Percentiles rank a stretch among this genome's conserved stretches.
Evolutionary conservation across 1,284 basidiomycete species (phyloP).

Genomic region (Phaffia rhodozyma): DNA sequence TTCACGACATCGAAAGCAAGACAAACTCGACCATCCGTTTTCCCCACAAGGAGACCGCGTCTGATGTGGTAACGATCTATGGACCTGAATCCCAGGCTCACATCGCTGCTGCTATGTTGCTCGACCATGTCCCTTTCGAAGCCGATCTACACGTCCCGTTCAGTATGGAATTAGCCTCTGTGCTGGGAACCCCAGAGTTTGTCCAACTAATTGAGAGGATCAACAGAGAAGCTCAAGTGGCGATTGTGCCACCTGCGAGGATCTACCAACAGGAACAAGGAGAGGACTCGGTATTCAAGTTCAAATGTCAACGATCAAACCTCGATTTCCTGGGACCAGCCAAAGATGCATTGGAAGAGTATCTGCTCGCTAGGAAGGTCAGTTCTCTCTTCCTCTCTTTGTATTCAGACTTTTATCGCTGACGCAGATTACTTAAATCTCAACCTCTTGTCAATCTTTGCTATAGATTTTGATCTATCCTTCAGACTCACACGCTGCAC

Average conservation of each 20-base stretch:
- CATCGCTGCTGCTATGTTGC: conserved; percentile 88
- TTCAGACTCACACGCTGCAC: conserved; percentile 38
- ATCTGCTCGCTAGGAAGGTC: conserved; percentile 69
- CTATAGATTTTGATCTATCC: conserved; percentile 35
- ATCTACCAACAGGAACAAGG: conserved; percentile 32
- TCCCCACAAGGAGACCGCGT: conserved; percentile 89
- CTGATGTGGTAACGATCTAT: conserved; percentile 60
- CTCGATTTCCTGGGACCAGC: conserved; percentile 83
- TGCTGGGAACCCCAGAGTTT: conserved; percentile 70
- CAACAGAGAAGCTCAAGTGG: conserved; percentile 87
- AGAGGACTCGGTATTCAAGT: conserved; percentile 80
- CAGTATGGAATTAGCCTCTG: conserved; percentile 58
- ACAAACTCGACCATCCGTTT: conserved; percentile 90
- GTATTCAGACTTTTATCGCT: conserved; percentile 53
- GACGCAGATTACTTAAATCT: conserved; percentile 21
- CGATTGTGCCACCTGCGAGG: conserved; percentile 55
- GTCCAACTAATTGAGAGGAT: conserved; percentile 59
- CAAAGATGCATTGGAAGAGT: conserved; percentile 85
- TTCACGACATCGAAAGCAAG: conserved; percentile 92
- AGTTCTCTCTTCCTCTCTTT: conserved; percentile 41
- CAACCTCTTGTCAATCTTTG: conserved; percentile 43
- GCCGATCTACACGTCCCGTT: conserved; percentile 87
- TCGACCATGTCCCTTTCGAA: conserved; percentile 95
- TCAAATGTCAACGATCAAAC: conserved; percentile 86
- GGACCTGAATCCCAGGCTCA: conserved; percentile 95